Conservation (phyloP, 2,329 filamentous ascomycete genomes). For the Epichloe gansuensis region DNA sequence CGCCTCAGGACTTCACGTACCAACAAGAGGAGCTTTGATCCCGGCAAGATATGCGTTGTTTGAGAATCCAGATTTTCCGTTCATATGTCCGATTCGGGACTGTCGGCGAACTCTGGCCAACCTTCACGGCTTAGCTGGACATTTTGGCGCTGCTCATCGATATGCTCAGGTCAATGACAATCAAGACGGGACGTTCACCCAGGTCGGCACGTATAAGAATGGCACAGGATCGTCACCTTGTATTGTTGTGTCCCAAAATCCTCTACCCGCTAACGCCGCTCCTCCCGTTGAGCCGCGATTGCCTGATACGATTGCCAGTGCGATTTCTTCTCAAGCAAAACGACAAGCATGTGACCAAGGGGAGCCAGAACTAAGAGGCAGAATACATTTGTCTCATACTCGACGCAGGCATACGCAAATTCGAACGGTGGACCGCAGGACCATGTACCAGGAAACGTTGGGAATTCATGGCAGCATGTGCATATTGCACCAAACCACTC, state of each 20-base stretch:
- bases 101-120: slow-evolving; percentile 19
- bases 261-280: slow-evolving; percentile 10
- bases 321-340: background rate
- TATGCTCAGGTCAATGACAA: slow-evolving; percentile 26
- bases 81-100: slow-evolving; percentile 25
- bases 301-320: background rate
- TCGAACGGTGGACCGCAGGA: background rate
- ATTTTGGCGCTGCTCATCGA: slow-evolving; percentile 16
- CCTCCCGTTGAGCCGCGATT: slow-evolving; percentile 5
- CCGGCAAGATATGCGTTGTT: slow-evolving; percentile 21
- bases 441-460: background rate
- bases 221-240: slow-evolving; percentile 12
- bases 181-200: slow-evolving; percentile 26
- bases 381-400: background rate
- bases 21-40: slow-evolving; percentile 18
- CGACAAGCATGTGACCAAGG: background rate
- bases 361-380: background rate
- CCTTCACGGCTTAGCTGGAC: slow-evolving; percentile 13
- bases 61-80: slow-evolving; percentile 13
- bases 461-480: background rate
- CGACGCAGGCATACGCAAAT: background rate
- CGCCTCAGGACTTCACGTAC: background rate
- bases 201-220: slow-evolving; percentile 16
- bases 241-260: slow-evolving; percentile 17
- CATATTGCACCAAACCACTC: background rate